Evolutionary conservation across 495 filamentous ascomycete genomes (phyloP).

Genomic region (Penicillium bialowiezense): DNA sequence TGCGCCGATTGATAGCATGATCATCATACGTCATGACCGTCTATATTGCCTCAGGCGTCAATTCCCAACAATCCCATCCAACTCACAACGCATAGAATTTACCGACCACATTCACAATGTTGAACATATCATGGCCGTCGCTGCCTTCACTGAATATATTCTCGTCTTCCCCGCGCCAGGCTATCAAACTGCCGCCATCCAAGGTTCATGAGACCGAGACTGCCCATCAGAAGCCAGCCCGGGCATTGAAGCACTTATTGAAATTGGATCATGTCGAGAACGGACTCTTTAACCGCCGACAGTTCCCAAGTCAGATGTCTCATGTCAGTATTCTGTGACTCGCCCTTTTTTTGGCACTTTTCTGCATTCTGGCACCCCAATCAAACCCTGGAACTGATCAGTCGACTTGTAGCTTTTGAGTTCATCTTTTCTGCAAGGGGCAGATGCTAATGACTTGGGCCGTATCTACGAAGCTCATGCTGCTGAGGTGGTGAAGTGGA

Average conservation of each 20-base stretch:
- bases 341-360: neutral
- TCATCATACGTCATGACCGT: conserved; percentile 16
- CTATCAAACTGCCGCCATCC: conserved; percentile 66
- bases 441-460: conserved; percentile 64
- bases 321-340: conserved; percentile 55
- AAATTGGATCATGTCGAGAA: conserved; percentile 89
- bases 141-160: conserved; percentile 17
- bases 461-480: conserved; percentile 75
- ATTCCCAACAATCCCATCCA: conserved; percentile 22
- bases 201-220: conserved; percentile 76
- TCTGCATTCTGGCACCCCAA: neutral
- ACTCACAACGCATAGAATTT: neutral
- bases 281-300: conserved; percentile 69
- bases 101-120: conserved; percentile 19
- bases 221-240: conserved; percentile 68
- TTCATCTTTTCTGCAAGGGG: conserved; percentile 83
- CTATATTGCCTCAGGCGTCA: conserved; percentile 10
- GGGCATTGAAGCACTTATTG: conserved; percentile 85
- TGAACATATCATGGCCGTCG: conserved; percentile 28
- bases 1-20: conserved; percentile 10
- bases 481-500: conserved; percentile 74
- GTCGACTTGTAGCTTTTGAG: conserved; percentile 55
- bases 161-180: conserved; percentile 19
- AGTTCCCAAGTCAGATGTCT: conserved; percentile 83
- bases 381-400: conserved; percentile 15